Evolutionary conservation across 805 yeast genomes (phyloP), one percentile per base, ranked within the genome.

Genomic region (Candida maltosa): DNA sequence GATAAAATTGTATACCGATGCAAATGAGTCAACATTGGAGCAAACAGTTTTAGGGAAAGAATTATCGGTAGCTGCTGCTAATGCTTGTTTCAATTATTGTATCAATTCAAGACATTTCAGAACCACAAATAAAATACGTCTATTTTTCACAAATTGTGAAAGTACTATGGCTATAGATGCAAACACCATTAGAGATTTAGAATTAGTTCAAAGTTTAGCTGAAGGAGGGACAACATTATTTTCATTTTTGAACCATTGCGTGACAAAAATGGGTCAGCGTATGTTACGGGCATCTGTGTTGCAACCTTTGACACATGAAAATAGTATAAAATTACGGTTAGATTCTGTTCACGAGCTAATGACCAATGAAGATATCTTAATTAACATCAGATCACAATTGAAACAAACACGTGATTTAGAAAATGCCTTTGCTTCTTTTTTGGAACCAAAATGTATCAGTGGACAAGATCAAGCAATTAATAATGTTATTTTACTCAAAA

Each of bases 221-320:
- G 57, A 54, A 6, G 25, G 45, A 14, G 65, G 62, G 0, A 32
- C 51, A 6, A 56, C 68, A 0, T 47, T 73, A 6, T 54, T 60
- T 20, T 65, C 62, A 17, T 52, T 26, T 40, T 14, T 72, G 29
- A 59, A 72, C 41, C 42, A 48, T 1, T 69, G 75, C 0, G 38
- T 47, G 0, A 73, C 78, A 0, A 65, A 60, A 34, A 73, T 73
- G 78, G 78, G 78, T 0, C 51, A 48, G 11, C 42, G 77, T 33
- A 38, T 62, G 5, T 46, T 74, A 31, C 58, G 61, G 40, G 65
- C 56, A 23, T 70, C 60, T 34, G 60, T 72, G 3, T 40, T 73
- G n/a, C 78, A 73, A 38, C 78, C 78, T 0, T 44, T 73, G 11
- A 69, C 73, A 1, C 66, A 68, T 41, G 40, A 38, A 12, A 40